A percentile compares a stretch with the other conserved stretches of the same genome.
Conservation (phyloP, 1,284 basidiomycete genomes). For the Fomitopsis pinicola region DNA sequence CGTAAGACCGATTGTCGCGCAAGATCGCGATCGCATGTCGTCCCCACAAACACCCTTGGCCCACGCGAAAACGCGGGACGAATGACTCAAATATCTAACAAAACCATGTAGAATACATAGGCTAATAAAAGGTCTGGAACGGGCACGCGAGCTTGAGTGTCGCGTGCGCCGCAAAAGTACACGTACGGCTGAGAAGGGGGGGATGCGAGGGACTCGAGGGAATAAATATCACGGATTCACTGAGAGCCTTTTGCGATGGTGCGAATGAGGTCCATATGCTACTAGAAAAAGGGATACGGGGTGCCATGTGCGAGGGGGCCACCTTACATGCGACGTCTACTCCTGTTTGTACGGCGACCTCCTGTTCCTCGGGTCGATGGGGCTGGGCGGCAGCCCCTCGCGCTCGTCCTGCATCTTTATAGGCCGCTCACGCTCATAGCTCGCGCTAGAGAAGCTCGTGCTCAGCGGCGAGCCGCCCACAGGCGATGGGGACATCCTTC, state of each 20-base stretch:
- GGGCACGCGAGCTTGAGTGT: neutral
- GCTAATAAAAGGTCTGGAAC: neutral
- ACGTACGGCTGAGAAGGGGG: neutral
- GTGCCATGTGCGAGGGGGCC: neutral
- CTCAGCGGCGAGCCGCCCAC: conserved; percentile 30
- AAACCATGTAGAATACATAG: neutral
- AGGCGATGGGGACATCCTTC: conserved; percentile 33
- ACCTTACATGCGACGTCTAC: neutral
- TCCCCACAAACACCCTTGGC: neutral
- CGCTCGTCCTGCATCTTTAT: conserved; percentile 25
- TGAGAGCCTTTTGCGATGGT: neutral
- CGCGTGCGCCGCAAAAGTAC: conserved; percentile 1
- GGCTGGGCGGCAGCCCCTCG: conserved; percentile 3
- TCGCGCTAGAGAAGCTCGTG: conserved; percentile 30
- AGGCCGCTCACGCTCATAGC: conserved; percentile 49
- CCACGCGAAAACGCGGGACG: neutral
- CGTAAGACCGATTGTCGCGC: conserved; percentile 8
- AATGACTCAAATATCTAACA: neutral
- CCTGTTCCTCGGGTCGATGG: conserved; percentile 3
- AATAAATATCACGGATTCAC: neutral
- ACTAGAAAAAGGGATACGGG: neutral
- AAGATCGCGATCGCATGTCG: conserved; percentile 5
- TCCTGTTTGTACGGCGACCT: conserved; percentile 12
- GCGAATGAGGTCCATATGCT: neutral
- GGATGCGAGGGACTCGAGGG: neutral